Conservation (phyloP, 306 rosid genomes). For the Ceratonia siliqua region DNA sequence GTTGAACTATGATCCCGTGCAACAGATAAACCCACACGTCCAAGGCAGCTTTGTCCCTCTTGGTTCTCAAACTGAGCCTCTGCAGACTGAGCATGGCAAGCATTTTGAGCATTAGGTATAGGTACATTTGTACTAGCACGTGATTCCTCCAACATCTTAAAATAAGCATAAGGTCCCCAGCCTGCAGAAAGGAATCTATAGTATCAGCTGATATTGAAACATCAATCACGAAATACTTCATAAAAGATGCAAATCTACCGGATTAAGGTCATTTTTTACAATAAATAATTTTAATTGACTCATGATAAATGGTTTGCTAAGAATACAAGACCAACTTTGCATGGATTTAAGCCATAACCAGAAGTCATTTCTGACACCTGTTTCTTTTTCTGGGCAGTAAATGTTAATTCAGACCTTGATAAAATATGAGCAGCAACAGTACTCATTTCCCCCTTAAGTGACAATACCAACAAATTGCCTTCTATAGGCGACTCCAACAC, state of each 20-base stretch:
- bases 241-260: neutral
- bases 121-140: constrained; percentile 29
- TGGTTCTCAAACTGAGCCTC: constrained; percentile 42
- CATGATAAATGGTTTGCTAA: neutral
- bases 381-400: neutral
- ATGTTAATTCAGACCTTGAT: neutral
- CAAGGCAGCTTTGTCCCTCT: constrained; percentile 45
- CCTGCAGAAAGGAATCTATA: constrained; percentile 51
- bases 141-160: constrained; percentile 57
- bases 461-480: neutral
- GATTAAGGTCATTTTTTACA: neutral
- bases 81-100: constrained; percentile 23
- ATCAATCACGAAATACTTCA: neutral
- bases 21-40: constrained; percentile 51
- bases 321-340: neutral
- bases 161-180: constrained; percentile 92
- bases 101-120: constrained; percentile 34
- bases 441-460: neutral
- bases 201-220: constrained; percentile 1
- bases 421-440: neutral
- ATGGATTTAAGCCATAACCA: neutral
- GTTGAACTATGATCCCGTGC: constrained; percentile 37
- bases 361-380: neutral
- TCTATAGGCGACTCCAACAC: neutral
- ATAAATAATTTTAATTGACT: neutral